These are phyloP conservation scores for Hirsutella rhossiliensis DNA, from an alignment of 2,329 filamentous ascomycete genomes.

Conservation along the genomic window DNA sequence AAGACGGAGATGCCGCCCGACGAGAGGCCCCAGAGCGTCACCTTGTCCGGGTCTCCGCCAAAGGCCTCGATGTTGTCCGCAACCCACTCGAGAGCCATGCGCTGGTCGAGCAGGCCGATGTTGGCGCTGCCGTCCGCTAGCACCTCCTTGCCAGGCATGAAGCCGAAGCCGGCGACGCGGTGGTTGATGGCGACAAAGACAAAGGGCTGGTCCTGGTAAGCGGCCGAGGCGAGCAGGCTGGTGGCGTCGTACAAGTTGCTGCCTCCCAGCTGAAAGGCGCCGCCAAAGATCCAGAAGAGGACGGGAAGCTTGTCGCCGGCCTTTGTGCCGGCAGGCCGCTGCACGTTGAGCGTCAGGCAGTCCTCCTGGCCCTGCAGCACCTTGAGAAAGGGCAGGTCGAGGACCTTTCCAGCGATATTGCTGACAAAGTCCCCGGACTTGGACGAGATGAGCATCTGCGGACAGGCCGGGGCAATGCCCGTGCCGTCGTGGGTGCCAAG, in stretches of 20 bases:
- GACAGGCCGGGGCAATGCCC: constrained; percentile 48
- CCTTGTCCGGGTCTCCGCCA: constrained; percentile 64
- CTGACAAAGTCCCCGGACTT: constrained; percentile 25
- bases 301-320: constrained; percentile 49
- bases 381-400: constrained; percentile 47
- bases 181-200: constrained; percentile 72
- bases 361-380: constrained; percentile 45
- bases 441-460: constrained; percentile 55
- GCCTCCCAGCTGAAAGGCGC: constrained; percentile 47
- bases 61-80: constrained; percentile 67
- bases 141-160: constrained; percentile 57
- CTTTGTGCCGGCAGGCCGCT: constrained; percentile 44
- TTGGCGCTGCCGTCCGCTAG: constrained; percentile 56
- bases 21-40: constrained; percentile 69
- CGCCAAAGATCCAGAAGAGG: constrained; percentile 60
- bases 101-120: constrained; percentile 60
- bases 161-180: constrained; percentile 62
- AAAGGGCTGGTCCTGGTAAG: constrained; percentile 39
- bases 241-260: constrained; percentile 40
- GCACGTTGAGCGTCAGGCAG: constrained; percentile 49
- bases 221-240: constrained; percentile 30
- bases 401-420: constrained; percentile 34
- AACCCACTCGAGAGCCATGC: constrained; percentile 62
- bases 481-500: constrained; percentile 52
- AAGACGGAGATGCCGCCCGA: constrained; percentile 62